Evolutionary conservation across 1,284 basidiomycete genomes (phyloP), one percentile per base, ranked within the genome.

Genomic region (Wallemia mellicola): DNA sequence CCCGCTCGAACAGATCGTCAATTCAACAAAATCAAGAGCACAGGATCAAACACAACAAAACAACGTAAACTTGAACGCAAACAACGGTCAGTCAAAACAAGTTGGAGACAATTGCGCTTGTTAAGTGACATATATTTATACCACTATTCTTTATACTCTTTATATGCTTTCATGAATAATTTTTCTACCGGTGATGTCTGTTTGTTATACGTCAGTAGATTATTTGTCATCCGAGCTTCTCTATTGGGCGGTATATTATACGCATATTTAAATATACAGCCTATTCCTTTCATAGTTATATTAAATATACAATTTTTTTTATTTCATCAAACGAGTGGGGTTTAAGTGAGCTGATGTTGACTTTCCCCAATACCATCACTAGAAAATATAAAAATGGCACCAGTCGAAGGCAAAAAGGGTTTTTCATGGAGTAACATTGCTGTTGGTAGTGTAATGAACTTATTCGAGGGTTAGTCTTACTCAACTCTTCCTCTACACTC

Each of bases 371-470:
- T n/a, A 48, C 38, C 38, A 48, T 17, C 38, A 7, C 28, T 7
- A 30, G 9, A 17, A 30, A 30, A 7, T 17, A 30, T 7, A 30
- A 30, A 48, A 48, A 48, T 48, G 38, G 38, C 38, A 15, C 38
- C 68, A 68, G 82, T 83, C 73, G 84, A 85, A 61, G 85, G 84
- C 64, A 82, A 91, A 72, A 92, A 92, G 72, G 88, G 89, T 67
- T 79, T 95, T 68, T 91, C 79, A 73, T 98, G 89, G 89, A 91
- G 87, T 67, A 98, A 98, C 76, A 95, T 96, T 73, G 92, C 91
- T 64, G 86, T 98, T 71, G 91, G 91, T 83, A 60, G 32, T 24
- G 7, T 54, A 19, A 26, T 57, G 55, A 57, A 57, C 55, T 9
- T 57, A 17, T 26, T 26, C 14, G 55, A 28, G 17, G 60, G 24